Evolutionary conservation across 2,329 filamentous ascomycete species (phyloP), one percentile per base, ranked within the genome.

Genomic region (Ophiostoma pallidulum): DNA sequence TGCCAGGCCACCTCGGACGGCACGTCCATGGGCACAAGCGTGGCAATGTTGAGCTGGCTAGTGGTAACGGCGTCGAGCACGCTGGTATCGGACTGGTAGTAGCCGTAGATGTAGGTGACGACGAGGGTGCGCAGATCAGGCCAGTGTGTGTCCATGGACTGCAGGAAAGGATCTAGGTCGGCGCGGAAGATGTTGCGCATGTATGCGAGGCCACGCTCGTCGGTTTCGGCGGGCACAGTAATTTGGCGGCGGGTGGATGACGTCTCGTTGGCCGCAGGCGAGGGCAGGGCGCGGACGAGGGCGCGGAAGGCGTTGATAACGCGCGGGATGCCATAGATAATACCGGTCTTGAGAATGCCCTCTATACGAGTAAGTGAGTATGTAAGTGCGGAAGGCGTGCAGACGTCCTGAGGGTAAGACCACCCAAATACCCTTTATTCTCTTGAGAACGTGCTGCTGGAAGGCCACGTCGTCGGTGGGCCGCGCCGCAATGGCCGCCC

Each of bases 101-200:
- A 57, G 14, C 57, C 57, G 39, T 59, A 59, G 24, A 59, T 59
- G 19, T 49, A 52, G 1, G 55, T 57, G 12, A 59, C 55, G 9
- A 59, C 53, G 2, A 59, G 42, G 0, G 55, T 59, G 20, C 55
- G 50, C 6, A 59, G 54, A 28, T 59, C 56, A 3, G 57, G 56
- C 56, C 57, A 59, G 46, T 56, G 54, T 9, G n/a, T 41, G 44
- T 59, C 56, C 55, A 59, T 57, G 7, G 48, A 48, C 0, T 46
- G 48, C 8, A 59, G 54, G 26, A 59, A 58, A 4, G 56, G 56
- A 22, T 56, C 56, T 5, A 59, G 51, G 42, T 58, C 57, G 12
- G 55, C 55, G 28, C 57, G 56, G 37, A 58, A 58, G 45, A 59
- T 59, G 50, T 55, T 59, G 45, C 53, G 53, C 57, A 58, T 59